Percentiles rank a stretch among this genome's conserved stretches.
Conservation (phyloP, 2,329 filamentous ascomycete genomes). For the Raffaelea ambrosiae region DNA sequence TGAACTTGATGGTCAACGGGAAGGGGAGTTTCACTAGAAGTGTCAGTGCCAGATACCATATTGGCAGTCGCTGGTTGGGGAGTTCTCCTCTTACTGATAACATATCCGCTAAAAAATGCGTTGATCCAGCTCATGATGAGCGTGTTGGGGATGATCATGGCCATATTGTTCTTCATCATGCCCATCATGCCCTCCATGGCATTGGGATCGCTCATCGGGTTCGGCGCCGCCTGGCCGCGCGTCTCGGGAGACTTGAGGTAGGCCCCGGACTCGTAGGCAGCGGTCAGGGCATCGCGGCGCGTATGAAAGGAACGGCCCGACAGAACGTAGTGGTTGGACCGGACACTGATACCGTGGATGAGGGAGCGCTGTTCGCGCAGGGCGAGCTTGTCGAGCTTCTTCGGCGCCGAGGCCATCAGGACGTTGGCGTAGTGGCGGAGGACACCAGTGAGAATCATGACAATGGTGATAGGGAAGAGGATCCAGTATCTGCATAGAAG, state of each 20-base stretch:
- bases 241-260: constrained; percentile 85
- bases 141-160: constrained; percentile 98
- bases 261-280: constrained; percentile 73
- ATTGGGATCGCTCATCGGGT: constrained; percentile 89
- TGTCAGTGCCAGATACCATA: too few species aligned
- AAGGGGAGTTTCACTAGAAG: constrained; percentile 86
- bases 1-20: constrained; percentile 96
- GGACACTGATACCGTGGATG: constrained; percentile 74
- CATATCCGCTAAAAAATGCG: constrained; percentile 95
- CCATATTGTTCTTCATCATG: constrained; percentile 99
- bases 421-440: constrained; percentile 93
- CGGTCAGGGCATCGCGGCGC: constrained; percentile 72
- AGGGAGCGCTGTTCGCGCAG: constrained; percentile 83
- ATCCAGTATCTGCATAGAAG: constrained; percentile 86
- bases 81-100: constrained; percentile 62
- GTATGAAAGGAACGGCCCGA: constrained; percentile 68
- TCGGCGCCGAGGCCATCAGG: constrained; percentile 78
- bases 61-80: too few species aligned
- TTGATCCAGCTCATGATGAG: constrained; percentile 99
- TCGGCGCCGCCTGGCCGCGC: constrained; percentile 78
- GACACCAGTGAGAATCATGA: constrained; percentile 95
- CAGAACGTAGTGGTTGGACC: constrained; percentile 72
- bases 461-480: constrained; percentile 89
- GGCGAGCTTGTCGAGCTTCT: constrained; percentile 65
- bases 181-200: constrained; percentile 99